These are phyloP conservation scores for Botrytis pseudocinerea DNA, from an alignment of 2,329 filamentous ascomycete species.

Conservation along the genomic window DNA sequence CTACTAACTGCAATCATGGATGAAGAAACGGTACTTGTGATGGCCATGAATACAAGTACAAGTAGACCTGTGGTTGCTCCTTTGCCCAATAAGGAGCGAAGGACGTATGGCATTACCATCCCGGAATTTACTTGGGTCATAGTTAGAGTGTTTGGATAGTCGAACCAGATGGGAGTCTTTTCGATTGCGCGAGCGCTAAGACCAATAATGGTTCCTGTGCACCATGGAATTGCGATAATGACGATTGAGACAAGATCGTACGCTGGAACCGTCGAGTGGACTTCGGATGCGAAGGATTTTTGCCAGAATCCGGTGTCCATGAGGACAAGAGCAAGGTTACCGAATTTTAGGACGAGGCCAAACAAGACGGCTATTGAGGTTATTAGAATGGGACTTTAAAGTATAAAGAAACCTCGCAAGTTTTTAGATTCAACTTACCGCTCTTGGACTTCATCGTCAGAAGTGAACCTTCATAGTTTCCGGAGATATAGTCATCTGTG, in stretches of 20 bases:
- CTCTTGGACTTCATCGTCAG: conserved; percentile 51
- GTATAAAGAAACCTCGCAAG: not conserved
- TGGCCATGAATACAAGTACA: conserved; percentile 53
- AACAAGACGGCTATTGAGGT: conserved; percentile 43
- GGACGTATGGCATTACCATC: conserved; percentile 39
- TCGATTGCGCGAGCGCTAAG: conserved; percentile 48
- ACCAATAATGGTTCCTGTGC: conserved; percentile 49
- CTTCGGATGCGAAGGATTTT: conserved; percentile 52
- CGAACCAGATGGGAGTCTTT: conserved; percentile 47
- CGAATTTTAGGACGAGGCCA: conserved; percentile 50
- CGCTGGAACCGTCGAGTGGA: conserved; percentile 48
- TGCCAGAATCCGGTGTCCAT: conserved; percentile 57
- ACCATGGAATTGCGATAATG: conserved; percentile 52
- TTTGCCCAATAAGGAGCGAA: conserved; percentile 38
- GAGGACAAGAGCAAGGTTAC: conserved; percentile 41
- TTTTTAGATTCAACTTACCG: not conserved
- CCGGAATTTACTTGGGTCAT: conserved; percentile 33
- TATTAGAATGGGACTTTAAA: not conserved
- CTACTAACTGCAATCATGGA: conserved; percentile 53
- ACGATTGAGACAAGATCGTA: conserved; percentile 47
- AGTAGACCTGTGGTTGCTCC: conserved; percentile 44
- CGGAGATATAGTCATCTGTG: conserved; percentile 45
- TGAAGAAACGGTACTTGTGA: conserved; percentile 52
- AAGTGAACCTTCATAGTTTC: conserved; percentile 50
- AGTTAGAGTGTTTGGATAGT: conserved; percentile 36